Evolutionary conservation across 1,284 basidiomycete genomes (phyloP).

Genomic region (Ustilago loliicola): DNA sequence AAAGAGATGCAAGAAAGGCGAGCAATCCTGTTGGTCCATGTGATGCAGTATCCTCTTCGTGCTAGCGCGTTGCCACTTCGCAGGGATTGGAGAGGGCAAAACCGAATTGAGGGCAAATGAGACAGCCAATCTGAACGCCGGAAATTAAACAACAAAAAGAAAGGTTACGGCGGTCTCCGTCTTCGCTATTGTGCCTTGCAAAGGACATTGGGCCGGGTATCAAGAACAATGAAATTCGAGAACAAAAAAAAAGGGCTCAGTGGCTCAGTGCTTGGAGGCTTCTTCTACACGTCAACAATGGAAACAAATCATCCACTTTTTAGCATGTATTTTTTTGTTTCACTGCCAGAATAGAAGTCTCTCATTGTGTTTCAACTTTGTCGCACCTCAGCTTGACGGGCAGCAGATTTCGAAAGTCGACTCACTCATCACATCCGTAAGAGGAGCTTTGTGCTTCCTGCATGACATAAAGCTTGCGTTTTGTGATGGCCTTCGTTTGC

Average conservation of each 20-base stretch:
- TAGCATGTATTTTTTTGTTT: not conserved
- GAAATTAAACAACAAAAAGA: not conserved
- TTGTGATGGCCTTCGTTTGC: too few relatives aligned
- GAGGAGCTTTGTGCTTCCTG: too few relatives aligned
- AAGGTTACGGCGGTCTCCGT: not conserved
- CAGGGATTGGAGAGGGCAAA: not conserved
- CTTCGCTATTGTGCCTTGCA: not conserved
- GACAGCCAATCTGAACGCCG: constrained; percentile 1
- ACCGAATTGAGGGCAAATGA: not conserved
- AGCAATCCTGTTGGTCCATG: not conserved
- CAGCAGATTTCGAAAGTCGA: not conserved
- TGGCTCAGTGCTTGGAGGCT: not conserved
- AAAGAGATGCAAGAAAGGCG: not conserved
- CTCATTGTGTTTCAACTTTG: not conserved
- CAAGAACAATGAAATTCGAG: not conserved
- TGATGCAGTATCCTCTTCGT: not conserved
- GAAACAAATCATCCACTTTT: not conserved
- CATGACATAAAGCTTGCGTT: too few relatives aligned
- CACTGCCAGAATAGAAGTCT: too few relatives aligned
- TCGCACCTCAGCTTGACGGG: not conserved
- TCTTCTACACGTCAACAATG: not conserved
- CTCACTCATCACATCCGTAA: not conserved
- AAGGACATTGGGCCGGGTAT: not conserved
- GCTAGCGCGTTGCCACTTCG: not conserved
- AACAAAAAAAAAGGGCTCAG: not conserved